Conservation (phyloP, 2,329 filamentous ascomycete genomes). For the Capronia americana region DNA sequence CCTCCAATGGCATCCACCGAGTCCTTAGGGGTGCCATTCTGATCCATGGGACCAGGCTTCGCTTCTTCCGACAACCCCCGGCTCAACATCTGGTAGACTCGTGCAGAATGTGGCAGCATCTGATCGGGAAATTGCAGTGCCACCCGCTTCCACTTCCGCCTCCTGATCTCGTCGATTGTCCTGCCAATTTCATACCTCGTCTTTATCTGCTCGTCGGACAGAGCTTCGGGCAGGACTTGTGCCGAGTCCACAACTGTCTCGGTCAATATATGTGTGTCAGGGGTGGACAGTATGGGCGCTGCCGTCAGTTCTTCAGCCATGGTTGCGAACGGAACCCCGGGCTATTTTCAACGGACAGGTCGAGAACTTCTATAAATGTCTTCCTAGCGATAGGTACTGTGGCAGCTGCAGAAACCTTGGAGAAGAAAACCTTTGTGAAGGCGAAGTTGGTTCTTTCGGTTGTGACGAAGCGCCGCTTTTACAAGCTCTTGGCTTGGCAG, state of each 20-base stretch:
- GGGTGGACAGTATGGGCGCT: conserved; percentile 67
- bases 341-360: neutral
- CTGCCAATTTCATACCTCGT: conserved; percentile 83
- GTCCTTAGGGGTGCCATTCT: neutral
- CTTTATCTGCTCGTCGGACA: conserved; percentile 72
- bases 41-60: conserved; percentile 9
- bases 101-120: conserved; percentile 85
- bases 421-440: neutral
- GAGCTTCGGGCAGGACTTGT: conserved; percentile 35
- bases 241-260: conserved; percentile 51
- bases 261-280: conserved; percentile 66
- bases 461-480: conserved; percentile 3
- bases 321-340: neutral
- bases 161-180: conserved; percentile 77
- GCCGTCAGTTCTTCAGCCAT: conserved; percentile 44
- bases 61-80: conserved; percentile 53
- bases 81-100: conserved; percentile 73
- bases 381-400: neutral
- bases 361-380: neutral
- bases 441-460: neutral
- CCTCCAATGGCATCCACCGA: conserved; percentile 10
- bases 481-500: neutral
- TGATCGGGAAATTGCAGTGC: conserved; percentile 95
- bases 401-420: neutral
- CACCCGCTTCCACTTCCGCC: conserved; percentile 74